phyloP scores from a whole-genome alignment of 78 protist species.

The Planoprotostelium fungivorum region DNA sequence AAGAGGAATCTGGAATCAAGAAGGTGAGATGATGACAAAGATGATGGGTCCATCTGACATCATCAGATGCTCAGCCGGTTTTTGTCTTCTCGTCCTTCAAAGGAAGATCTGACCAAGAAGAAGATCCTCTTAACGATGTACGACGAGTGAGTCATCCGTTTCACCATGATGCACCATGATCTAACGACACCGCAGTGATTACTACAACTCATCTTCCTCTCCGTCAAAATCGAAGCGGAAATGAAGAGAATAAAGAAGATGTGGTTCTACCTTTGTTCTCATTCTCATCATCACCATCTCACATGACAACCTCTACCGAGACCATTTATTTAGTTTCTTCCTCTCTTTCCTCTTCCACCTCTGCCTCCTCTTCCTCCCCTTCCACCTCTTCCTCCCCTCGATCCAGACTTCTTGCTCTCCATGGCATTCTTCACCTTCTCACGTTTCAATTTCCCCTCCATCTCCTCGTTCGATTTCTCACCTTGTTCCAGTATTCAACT shows the following conservation, averaged over 20 bases:
- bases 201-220: too few species aligned
- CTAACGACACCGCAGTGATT: too few species aligned
- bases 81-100: not conserved
- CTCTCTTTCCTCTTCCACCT: not conserved
- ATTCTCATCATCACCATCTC: too few species aligned
- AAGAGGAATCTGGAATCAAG: not conserved
- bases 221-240: too few species aligned
- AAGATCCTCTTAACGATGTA: not conserved
- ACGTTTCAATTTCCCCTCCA: too few species aligned
- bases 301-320: too few species aligned
- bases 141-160: not conserved
- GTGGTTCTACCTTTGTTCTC: too few species aligned
- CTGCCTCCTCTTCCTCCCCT: not conserved
- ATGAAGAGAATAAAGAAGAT: too few species aligned
- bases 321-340: not conserved
- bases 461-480: not conserved
- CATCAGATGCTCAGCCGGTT: not conserved
- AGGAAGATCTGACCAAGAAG: not conserved
- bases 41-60: not conserved
- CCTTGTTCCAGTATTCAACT: not conserved
- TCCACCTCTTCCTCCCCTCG: not conserved
- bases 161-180: too few species aligned
- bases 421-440: not conserved
- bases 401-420: not conserved
- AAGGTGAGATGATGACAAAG: not conserved